Evolutionary conservation across 345 rosid genomes (phyloP).

Genomic region (Lepidium aucheri): DNA sequence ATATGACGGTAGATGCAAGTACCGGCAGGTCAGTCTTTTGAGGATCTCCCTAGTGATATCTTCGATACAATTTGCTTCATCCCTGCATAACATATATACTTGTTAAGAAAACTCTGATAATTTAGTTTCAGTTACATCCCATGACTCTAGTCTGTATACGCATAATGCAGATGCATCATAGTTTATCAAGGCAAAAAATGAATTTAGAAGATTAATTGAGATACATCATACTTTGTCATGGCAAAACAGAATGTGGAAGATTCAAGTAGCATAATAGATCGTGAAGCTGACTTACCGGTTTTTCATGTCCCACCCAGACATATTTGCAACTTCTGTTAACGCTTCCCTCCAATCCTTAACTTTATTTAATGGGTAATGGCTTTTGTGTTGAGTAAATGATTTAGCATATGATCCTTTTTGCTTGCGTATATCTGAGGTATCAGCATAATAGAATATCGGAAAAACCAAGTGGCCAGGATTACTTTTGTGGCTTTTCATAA

Average conservation of each 20-base stretch:
- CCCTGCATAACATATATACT: not conserved
- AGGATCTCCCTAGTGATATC: not conserved
- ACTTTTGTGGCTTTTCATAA: not conserved
- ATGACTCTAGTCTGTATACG: no score
- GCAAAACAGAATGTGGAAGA: not conserved
- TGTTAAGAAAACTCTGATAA: not conserved
- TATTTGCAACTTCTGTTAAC: not conserved
- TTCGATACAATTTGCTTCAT: not conserved
- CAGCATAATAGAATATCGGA: not conserved
- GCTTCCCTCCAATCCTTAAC: slow-evolving; percentile 6
- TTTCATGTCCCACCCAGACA: not conserved
- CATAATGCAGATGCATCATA: no score
- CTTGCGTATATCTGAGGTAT: not conserved
- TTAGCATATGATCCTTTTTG: not conserved
- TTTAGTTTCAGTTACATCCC: not conserved
- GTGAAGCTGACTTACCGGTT: not conserved
- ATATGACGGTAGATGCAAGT: not conserved
- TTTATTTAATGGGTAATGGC: not conserved
- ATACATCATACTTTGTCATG: not conserved
- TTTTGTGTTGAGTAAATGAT: not conserved
- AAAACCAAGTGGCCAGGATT: not conserved
- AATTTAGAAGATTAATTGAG: not conserved
- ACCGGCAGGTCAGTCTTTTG: not conserved
- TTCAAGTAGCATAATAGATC: not conserved
- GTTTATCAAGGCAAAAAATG: no score